These are phyloP conservation scores for Rhizopogon vesiculosus DNA, from an alignment of 768 basidiomycete species.

Conservation along the genomic window DNA sequence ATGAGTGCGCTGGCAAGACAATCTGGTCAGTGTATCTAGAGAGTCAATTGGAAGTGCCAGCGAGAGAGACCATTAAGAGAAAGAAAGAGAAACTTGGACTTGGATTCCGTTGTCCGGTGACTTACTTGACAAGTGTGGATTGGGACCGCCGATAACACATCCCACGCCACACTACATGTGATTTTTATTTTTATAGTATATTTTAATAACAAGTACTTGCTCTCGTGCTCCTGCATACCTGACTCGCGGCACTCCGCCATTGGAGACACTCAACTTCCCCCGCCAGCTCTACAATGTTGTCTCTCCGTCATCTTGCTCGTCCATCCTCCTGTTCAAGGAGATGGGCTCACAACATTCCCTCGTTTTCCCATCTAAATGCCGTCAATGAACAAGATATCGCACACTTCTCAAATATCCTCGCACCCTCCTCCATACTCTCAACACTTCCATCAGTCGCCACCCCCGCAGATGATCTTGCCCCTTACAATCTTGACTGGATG, in stretches of 20 bases:
- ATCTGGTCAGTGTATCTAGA: too few relatives aligned
- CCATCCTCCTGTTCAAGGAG: slow-evolving; percentile 2
- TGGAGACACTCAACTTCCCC: neutral
- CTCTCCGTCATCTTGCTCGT: slow-evolving; percentile 3
- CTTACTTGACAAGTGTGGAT: slow-evolving; percentile 5
- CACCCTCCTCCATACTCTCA: slow-evolving; percentile 60
- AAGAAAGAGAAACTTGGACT: slow-evolving; percentile 1
- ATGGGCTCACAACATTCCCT: slow-evolving; percentile 17
- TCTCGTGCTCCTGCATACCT: too few relatives aligned
- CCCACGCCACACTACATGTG: slow-evolving; percentile 4
- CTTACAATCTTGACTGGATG: slow-evolving; percentile 94
- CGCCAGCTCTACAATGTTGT: slow-evolving; percentile 5
- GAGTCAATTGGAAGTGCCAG: neutral
- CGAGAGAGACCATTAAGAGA: slow-evolving; percentile 3
- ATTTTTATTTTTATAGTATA: neutral
- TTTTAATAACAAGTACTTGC: neutral
- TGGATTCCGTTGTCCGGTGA: slow-evolving; percentile 7
- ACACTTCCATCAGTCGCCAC: slow-evolving; percentile 49
- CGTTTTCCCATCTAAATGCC: slow-evolving; percentile 35
- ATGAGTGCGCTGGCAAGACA: neutral
- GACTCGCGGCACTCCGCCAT: neutral
- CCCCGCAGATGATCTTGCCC: slow-evolving; percentile 60
- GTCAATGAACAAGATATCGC: slow-evolving; percentile 56
- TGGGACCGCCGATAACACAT: neutral
- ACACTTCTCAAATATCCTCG: slow-evolving; percentile 64